Conservation (phyloP, 805 yeast species). For the Candida sphagnicola region DNA sequence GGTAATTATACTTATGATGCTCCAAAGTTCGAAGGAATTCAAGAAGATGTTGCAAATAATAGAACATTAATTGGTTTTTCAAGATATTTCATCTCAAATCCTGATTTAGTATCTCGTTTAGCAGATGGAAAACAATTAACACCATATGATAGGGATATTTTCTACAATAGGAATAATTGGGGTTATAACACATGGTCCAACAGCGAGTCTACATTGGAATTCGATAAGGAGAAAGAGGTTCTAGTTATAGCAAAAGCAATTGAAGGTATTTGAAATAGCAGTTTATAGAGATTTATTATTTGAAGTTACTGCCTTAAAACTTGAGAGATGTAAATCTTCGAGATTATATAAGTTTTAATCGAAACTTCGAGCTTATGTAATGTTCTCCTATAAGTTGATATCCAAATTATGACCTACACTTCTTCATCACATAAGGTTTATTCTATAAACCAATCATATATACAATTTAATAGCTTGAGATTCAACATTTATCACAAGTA, state of each 20-base stretch:
- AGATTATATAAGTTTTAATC: no score
- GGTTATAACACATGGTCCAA: constrained; percentile 21
- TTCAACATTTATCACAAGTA: not conserved
- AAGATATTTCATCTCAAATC: constrained; percentile 41
- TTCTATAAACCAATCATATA: constrained; percentile 1
- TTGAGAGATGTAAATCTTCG: no score
- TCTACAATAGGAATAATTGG: constrained; percentile 27
- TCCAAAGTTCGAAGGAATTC: constrained; percentile 12
- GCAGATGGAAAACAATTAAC: constrained; percentile 30
- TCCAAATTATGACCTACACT: no score
- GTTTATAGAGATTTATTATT: no score
- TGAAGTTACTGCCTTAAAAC: no score
- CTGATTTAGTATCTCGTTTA: constrained; percentile 37
- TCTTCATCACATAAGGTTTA: not conserved
- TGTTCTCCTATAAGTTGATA: no score
- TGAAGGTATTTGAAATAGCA: not conserved
- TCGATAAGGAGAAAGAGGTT: constrained; percentile 7
- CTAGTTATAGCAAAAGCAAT: not conserved
- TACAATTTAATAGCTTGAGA: not conserved
- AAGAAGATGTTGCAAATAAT: constrained; percentile 9
- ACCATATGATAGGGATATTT: constrained; percentile 34
- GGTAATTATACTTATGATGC: constrained; percentile 19
- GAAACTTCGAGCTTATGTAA: no score
- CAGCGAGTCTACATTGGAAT: constrained; percentile 2
- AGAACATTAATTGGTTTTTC: constrained; percentile 42